phyloP scores from a whole-genome alignment of 2,329 filamentous ascomycete species.

The Pezicula carpinea region DNA sequence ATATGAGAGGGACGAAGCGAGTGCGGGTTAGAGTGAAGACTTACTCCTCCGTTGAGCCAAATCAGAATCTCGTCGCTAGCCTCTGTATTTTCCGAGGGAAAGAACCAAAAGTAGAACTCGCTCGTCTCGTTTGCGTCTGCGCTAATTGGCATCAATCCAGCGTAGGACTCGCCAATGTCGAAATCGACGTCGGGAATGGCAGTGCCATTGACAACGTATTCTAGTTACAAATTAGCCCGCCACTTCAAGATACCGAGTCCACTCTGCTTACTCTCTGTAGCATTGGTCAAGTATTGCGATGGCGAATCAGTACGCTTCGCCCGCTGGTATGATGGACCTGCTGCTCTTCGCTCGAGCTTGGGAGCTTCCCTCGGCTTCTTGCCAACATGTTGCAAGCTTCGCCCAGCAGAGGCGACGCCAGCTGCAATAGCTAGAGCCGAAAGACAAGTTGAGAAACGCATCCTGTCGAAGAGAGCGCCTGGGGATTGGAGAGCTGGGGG shows the following conservation, averaged over 20 bases:
- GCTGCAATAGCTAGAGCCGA: constrained; percentile 15
- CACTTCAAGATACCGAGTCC: not conserved
- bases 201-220: constrained; percentile 59
- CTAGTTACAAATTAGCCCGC: constrained; percentile 29
- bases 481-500: too few species aligned
- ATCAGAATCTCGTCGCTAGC: constrained; percentile 56
- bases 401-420: constrained; percentile 13
- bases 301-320: constrained; percentile 6
- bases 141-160: constrained; percentile 57
- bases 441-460: constrained; percentile 19
- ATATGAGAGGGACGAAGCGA: too few species aligned
- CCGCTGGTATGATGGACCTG: constrained; percentile 4
- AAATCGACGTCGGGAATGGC: constrained; percentile 65
- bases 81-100: constrained; percentile 48
- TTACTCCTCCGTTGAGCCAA: constrained; percentile 42
- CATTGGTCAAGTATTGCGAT: constrained; percentile 19
- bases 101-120: constrained; percentile 64
- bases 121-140: constrained; percentile 41
- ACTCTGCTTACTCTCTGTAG: constrained; percentile 19
- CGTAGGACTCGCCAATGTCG: constrained; percentile 62
- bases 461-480: constrained; percentile 3
- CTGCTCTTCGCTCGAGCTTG: constrained; percentile 7
- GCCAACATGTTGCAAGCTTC: constrained; percentile 21
- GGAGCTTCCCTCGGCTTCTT: constrained; percentile 8
- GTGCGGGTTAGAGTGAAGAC: constrained; percentile 16